These are phyloP conservation scores for Spathaspora girioi DNA, from an alignment of 805 yeast species.

Conservation along the genomic window DNA sequence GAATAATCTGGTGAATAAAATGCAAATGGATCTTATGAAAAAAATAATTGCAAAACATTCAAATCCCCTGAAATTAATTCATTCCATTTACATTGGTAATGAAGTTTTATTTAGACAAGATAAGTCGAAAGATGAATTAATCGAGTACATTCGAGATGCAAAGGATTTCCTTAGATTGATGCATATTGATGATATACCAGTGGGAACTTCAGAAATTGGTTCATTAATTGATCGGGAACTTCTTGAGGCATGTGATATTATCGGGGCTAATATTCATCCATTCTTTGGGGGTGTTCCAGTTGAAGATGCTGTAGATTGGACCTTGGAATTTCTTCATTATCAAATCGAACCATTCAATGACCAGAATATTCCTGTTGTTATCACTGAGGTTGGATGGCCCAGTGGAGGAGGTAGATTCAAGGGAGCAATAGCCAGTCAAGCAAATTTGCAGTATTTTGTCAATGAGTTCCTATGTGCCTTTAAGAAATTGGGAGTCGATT, in stretches of 20 bases:
- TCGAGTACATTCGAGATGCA: slow-evolving; percentile 40
- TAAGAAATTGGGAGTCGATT: slow-evolving; percentile 33
- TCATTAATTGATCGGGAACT: slow-evolving; percentile 39
- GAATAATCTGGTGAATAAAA: slow-evolving; percentile 40
- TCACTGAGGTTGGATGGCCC: slow-evolving; percentile 76
- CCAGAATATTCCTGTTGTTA: slow-evolving; percentile 30
- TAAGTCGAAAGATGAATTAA: slow-evolving; percentile 31
- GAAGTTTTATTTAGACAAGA: slow-evolving; percentile 60
- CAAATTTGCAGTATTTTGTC: slow-evolving; percentile 45
- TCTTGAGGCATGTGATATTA: slow-evolving; percentile 45
- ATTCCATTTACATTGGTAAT: slow-evolving; percentile 56
- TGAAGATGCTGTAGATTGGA: slow-evolving; percentile 49
- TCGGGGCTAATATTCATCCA: slow-evolving; percentile 67
- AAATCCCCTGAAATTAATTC: slow-evolving; percentile 32
- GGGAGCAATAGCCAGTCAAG: slow-evolving; percentile 44
- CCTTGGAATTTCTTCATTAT: slow-evolving; percentile 41
- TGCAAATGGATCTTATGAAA: slow-evolving; percentile 46
- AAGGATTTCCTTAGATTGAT: slow-evolving; percentile 32
- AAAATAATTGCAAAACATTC: slow-evolving; percentile 42
- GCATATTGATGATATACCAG: slow-evolving; percentile 38
- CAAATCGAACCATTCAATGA: slow-evolving; percentile 39
- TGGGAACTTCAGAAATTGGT: slow-evolving; percentile 64
- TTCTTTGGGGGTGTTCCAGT: slow-evolving; percentile 59
- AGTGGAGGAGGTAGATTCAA: slow-evolving; percentile 51
- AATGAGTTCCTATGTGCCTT: slow-evolving; percentile 50